Evolutionary conservation across 306 rosid genomes (phyloP), one percentile per base, ranked within the genome.

Genomic region (Prunus campanulata): DNA sequence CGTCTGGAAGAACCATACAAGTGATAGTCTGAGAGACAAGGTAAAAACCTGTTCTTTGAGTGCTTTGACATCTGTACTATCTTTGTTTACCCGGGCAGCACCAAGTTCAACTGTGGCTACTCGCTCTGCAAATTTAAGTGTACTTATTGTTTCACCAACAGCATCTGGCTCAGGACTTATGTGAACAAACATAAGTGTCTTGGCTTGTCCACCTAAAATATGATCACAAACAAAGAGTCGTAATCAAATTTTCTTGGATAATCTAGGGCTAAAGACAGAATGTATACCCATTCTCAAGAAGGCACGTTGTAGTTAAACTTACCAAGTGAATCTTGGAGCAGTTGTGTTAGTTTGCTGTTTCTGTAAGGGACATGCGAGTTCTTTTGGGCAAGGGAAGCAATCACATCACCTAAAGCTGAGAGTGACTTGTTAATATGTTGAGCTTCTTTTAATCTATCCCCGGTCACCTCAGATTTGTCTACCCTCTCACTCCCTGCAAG

Each of bases 291-390:
- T 25, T 72, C 62, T 46, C 60, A 20, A 56, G 39, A 14, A 77
- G 16, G 70, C 66, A 68, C 51, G 67, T 42, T 46, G 19, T 19
- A 50, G 68, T 80, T 68, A 74, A 77, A 20, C 86, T 81, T 86
- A 94, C 98, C 98, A 65, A 94, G 96, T 57, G 98, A 94, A 80
- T 94, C 98, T 85, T 94, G 98, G 63, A 94, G 98, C 66, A 94
- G 82, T 68, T 94, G 98, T 64, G 98, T 94, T 75, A 94, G 96
- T 72, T 94, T 94, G 89, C 98, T 94, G 68, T 94, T 94, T 84
- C 98, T 91, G 63, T 94, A 94, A 47, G 98, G 98, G 27, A 94
- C 91, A 79, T 94, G 98, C 12, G 90, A 88, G 84, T 91, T 94
- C 91, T 84, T 94, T 83, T 94, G 98, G 59, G 98, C 96, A 72